These are phyloP conservation scores for Penicillium daleae DNA, from an alignment of 495 filamentous ascomycete species.

Conservation along the genomic window DNA sequence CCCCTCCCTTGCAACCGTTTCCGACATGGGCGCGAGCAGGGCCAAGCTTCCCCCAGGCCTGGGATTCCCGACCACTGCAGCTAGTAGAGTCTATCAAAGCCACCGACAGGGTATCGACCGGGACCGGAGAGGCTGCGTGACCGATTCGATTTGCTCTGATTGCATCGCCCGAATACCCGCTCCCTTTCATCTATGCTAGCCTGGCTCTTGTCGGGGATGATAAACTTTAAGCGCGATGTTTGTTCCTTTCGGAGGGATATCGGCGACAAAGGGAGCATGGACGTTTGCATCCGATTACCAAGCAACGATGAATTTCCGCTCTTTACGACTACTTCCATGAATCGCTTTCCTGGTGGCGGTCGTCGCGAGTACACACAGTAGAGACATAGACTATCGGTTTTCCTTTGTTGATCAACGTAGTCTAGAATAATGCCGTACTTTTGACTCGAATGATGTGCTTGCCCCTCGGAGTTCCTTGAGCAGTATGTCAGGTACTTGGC, in stretches of 20 bases:
- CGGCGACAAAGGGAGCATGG: neutral
- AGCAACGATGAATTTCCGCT: neutral
- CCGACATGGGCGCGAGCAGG: neutral
- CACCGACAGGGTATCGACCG: conserved; percentile 26
- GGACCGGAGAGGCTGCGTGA: conserved; percentile 20
- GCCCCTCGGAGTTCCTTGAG: conserved; percentile 1
- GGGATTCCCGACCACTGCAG: conserved; percentile 15
- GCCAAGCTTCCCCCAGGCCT: conserved; percentile 13
- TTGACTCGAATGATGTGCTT: neutral
- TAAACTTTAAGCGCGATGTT: conserved; percentile 1
- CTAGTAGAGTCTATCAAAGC: conserved; percentile 29
- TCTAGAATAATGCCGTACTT: neutral
- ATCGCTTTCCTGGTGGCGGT: neutral
- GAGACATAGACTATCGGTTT: neutral
- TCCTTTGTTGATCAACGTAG: neutral
- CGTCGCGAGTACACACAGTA: neutral
- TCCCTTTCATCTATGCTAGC: neutral
- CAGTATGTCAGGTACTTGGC: conserved; percentile 5
- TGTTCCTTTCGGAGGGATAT: neutral
- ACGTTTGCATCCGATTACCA: neutral
- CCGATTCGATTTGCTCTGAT: conserved; percentile 10
- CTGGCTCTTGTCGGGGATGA: neutral
- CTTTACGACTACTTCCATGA: neutral
- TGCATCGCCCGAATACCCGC: conserved; percentile 10
- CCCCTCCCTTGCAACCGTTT: neutral